Conservation (phyloP, 1,284 basidiomycete species). For the Ceratobasidium sp. region DNA sequence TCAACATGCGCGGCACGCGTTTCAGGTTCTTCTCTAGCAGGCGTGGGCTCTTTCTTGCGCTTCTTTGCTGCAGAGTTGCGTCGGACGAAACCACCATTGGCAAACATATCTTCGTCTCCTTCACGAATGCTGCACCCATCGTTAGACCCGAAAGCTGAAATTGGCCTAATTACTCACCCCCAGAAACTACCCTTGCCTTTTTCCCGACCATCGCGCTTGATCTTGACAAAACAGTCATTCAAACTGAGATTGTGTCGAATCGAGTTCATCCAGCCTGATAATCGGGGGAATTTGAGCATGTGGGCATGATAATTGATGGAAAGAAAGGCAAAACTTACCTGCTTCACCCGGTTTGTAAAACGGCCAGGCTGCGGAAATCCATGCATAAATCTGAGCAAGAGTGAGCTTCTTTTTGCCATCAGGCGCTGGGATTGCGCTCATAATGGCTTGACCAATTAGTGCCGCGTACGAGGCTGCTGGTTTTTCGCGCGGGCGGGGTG, state of each 20-base stretch:
- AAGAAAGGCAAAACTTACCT: conserved; percentile 18
- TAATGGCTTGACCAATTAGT: conserved; percentile 91
- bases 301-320: neutral
- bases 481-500: conserved; percentile 78
- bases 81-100: conserved; percentile 33
- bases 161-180: conserved; percentile 6
- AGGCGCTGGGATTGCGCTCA: conserved; percentile 69
- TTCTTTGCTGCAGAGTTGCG: conserved; percentile 34
- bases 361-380: conserved; percentile 91
- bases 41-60: conserved; percentile 28
- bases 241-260: conserved; percentile 44
- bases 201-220: conserved; percentile 43
- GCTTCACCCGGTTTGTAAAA: conserved; percentile 86
- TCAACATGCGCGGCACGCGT: neutral
- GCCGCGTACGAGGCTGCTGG: conserved; percentile 91
- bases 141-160: neutral
- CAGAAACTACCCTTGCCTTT: conserved; percentile 44
- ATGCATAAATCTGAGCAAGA: conserved; percentile 94
- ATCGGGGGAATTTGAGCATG: neutral
- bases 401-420: conserved; percentile 70
- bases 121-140: conserved; percentile 10
- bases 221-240: conserved; percentile 44
- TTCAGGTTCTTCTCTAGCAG: conserved; percentile 7
- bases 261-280: conserved; percentile 43
- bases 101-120: conserved; percentile 38